phyloP scores from a whole-genome alignment of 306 rosid species.

The Trifolium subterraneum region DNA sequence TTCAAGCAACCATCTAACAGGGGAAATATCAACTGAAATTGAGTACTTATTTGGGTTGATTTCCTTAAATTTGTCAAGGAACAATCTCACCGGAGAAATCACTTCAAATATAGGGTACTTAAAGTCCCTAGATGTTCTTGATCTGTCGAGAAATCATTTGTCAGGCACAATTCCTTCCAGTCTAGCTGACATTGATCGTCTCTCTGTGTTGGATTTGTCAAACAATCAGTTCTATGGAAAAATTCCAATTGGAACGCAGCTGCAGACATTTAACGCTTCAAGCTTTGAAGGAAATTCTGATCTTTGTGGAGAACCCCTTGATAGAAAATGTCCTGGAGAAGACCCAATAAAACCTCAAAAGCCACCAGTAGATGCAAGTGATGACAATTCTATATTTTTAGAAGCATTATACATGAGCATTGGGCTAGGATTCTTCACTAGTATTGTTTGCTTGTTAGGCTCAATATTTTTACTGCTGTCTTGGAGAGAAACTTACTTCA shows the following conservation, averaged over 20 bases:
- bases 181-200: neutral
- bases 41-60: neutral
- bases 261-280: neutral
- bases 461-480: neutral
- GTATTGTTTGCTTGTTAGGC: constrained; percentile 20
- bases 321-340: neutral
- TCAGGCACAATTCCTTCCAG: neutral
- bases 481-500: neutral
- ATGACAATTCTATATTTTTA: neutral
- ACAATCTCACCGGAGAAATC: neutral
- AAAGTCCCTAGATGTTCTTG: neutral
- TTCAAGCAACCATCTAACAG: neutral
- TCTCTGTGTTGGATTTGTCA: neutral
- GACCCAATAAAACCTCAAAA: fast-evolving
- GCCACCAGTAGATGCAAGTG: neutral
- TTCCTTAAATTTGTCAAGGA: neutral
- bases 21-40: neutral
- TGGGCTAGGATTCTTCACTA: constrained; percentile 5
- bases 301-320: neutral
- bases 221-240: neutral
- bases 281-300: neutral
- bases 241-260: neutral
- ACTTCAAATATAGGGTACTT: neutral
- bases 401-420: constrained; percentile 24
- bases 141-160: neutral